phyloP scores from a whole-genome alignment of 2,329 filamentous ascomycete species.

The Fusarium hostae region DNA sequence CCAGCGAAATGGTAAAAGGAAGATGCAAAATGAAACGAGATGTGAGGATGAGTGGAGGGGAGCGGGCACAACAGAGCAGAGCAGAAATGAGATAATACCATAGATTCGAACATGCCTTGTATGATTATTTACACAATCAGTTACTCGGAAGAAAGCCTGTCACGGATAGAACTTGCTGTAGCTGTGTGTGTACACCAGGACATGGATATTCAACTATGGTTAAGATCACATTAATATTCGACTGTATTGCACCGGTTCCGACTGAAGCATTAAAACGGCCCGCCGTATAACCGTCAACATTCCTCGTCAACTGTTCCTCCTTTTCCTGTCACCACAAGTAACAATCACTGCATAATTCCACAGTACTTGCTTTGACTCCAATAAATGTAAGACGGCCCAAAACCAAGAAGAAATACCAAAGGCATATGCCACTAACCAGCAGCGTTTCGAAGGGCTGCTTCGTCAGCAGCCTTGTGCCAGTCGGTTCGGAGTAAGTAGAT shows the following conservation, averaged over 20 bases:
- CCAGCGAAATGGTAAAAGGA: constrained; percentile 37
- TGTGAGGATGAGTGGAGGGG: not conserved
- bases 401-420: not conserved
- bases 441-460: constrained; percentile 64
- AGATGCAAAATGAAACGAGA: constrained; percentile 20
- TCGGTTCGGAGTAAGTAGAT: constrained; percentile 62
- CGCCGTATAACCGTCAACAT: not conserved
- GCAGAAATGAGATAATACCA: constrained; percentile 37
- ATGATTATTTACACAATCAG: constrained; percentile 25
- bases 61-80: constrained; percentile 2
- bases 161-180: not conserved
- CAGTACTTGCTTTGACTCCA: not conserved
- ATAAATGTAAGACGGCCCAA: not conserved
- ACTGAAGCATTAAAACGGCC: not conserved
- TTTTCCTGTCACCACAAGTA: not conserved
- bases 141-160: constrained; percentile 1
- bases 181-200: not conserved
- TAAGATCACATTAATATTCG: not conserved
- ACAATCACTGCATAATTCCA: not conserved
- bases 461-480: constrained; percentile 64
- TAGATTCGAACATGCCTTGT: constrained; percentile 34
- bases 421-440: constrained; percentile 47
- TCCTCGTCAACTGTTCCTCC: not conserved
- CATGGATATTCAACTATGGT: not conserved
- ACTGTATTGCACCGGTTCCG: not conserved